A percentile compares a stretch with the other conserved stretches of the same genome.
phyloP scores from a whole-genome alignment of 2,329 filamentous ascomycete species.

The Botrytis squamosa region DNA sequence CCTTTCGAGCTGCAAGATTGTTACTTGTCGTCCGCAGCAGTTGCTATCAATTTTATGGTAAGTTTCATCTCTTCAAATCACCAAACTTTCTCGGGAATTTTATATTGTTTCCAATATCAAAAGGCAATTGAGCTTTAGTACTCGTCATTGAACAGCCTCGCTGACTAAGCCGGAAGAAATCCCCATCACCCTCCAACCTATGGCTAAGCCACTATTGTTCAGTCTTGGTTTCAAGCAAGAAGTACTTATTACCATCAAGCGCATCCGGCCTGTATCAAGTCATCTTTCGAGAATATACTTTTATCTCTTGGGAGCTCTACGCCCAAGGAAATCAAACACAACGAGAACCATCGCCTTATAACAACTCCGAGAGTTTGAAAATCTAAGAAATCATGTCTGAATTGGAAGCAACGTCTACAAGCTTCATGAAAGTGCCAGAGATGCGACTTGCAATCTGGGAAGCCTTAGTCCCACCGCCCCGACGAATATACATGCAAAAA shows the following conservation, averaged over 20 bases:
- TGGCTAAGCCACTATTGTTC: neutral
- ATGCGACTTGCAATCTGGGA: neutral
- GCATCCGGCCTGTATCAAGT: neutral
- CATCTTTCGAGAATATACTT: neutral
- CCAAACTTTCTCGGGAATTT: neutral
- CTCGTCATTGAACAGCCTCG: neutral
- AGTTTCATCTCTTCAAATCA: neutral
- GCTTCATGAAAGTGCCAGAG: neutral
- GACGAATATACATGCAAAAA: neutral
- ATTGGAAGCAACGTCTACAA: neutral
- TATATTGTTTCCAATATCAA: neutral
- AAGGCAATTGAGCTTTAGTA: neutral
- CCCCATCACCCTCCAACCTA: neutral
- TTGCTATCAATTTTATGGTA: neutral
- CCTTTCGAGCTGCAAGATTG: neutral
- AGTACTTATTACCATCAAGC: neutral
- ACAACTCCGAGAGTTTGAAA: neutral
- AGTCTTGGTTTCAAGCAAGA: neutral
- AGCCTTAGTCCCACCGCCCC: neutral
- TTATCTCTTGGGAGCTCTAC: neutral
- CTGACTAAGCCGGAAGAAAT: neutral
- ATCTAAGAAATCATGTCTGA: neutral
- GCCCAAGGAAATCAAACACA: neutral
- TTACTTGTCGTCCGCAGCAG: neutral
- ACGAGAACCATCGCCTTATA: neutral